Evolutionary conservation across 2,329 filamentous ascomycete species (phyloP).

Genomic region (Diplodia corticola): DNA sequence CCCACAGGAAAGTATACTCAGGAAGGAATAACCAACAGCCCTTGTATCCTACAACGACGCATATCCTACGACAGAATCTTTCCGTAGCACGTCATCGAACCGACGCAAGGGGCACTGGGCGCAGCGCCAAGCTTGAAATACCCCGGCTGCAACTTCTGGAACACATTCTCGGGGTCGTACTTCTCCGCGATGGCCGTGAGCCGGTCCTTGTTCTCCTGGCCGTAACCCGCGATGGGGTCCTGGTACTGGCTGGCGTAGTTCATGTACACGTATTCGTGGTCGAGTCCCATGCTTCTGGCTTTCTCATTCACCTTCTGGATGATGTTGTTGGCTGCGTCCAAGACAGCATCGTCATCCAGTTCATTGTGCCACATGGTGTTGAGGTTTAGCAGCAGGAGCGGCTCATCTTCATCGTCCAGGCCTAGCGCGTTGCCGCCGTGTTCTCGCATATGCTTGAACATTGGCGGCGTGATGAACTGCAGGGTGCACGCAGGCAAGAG

Average conservation of each 20-base stretch:
- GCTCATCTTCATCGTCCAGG: slow-evolving; percentile 30
- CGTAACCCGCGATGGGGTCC: slow-evolving; percentile 46
- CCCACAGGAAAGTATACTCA: slow-evolving; percentile 1
- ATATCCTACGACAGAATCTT: neutral
- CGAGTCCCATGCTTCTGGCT: slow-evolving; percentile 28
- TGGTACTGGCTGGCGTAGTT: slow-evolving; percentile 51
- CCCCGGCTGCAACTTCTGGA: slow-evolving; percentile 45
- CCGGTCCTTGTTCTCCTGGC: slow-evolving; percentile 37
- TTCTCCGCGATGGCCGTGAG: slow-evolving; percentile 38
- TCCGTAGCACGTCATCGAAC: slow-evolving; percentile 5
- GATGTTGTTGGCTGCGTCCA: slow-evolving; percentile 28
- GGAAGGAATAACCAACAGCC: neutral
- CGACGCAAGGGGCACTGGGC: slow-evolving; percentile 6
- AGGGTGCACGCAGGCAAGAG: slow-evolving; percentile 30
- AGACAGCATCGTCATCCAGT: slow-evolving; percentile 30
- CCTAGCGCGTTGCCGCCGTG: slow-evolving; percentile 36
- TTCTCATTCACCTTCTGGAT: slow-evolving; percentile 27
- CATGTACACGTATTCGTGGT: slow-evolving; percentile 46
- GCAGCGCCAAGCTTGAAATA: slow-evolving; percentile 45
- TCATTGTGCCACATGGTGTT: slow-evolving; percentile 29
- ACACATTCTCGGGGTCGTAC: slow-evolving; percentile 46
- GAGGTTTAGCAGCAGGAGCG: slow-evolving; percentile 29
- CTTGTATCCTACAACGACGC: neutral
- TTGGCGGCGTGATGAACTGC: slow-evolving; percentile 33
- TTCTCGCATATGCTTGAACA: slow-evolving; percentile 29